Base-by-base conservation (phyloP, 129 eudicot species). In the Tagetes patula region DNA sequence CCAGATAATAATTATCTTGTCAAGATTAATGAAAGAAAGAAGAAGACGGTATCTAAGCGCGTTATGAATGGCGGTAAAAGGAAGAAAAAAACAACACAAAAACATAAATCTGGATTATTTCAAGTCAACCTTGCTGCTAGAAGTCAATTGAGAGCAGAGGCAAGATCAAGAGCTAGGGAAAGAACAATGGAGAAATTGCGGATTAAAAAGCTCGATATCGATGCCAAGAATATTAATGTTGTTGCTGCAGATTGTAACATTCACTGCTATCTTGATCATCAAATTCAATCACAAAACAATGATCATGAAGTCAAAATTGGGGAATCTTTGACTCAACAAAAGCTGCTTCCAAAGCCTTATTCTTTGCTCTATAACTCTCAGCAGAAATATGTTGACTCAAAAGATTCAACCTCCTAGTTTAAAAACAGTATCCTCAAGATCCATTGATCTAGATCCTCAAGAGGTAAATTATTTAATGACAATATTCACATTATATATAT, bases 91-190 rank as follows among this genome's bases (percentile, higher is more conserved):
- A 58, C 70, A 59, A 9, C 56, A 39, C 75, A 36, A 6, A 64
- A 77, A 65, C 68, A 45, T 32, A 72, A 75, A 77, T 10, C 71
- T 54, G 70, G 67, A 34, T 7, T 68, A 34, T 7, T 68, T 43
- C 52, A 73, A 39, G 20, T 76, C 62, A 65, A 30, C 62, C 55
- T 84, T 67, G 84, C 84, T 31, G 59, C 77, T 42, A 78, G 82
- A 78, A 85, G 43, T 62, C 87, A 82, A 73, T 70, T 72, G 8
- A 89, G 98, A 81, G 95, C 85, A 61, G 89, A 87, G 82, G 98
- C 98, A 46, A 87, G 96, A 79, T 86, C 84, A 47, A 85, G 98
- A 72, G 98, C 98, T 40, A 87, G 96, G 38, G 95, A 85, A 70
- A 84, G 98, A 79, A 87, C 98, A 8, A 74, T 70, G 10, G 81